phyloP scores from a whole-genome alignment of 106 monocot species.

The Amphibolis antarctica region DNA sequence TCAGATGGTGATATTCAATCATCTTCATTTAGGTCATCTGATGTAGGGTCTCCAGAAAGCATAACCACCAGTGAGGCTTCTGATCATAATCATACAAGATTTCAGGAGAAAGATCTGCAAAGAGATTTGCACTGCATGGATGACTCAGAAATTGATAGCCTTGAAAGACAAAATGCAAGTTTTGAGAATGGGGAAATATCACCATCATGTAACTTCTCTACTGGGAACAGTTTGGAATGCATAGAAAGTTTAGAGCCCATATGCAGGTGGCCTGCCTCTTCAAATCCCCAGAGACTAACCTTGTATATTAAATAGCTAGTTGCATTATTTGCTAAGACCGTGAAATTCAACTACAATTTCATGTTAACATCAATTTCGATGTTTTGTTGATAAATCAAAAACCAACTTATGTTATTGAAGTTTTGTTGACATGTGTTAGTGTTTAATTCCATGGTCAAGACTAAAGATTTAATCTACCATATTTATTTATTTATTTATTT shows the following conservation, averaged over 20 bases:
- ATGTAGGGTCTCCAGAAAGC: conserved; percentile 75
- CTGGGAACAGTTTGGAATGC: conserved; percentile 24
- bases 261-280: conserved; percentile 36
- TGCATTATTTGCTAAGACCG: no score
- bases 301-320: not conserved
- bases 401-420: no score
- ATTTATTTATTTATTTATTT: no score
- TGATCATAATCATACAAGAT: conserved; percentile 54
- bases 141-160: conserved; percentile 85
- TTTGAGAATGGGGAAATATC: conserved; percentile 58
- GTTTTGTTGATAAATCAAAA: no score
- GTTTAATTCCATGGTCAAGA: no score
- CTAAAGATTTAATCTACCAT: no score
- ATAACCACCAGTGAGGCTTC: conserved; percentile 54
- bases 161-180: conserved; percentile 47
- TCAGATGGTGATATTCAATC: conserved; percentile 33
- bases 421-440: no score
- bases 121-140: conserved; percentile 41
- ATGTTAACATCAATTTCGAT: no score
- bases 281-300: not conserved
- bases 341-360: no score
- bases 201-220: conserved; percentile 27
- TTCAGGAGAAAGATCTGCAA: conserved; percentile 51
- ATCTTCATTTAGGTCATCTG: conserved; percentile 32
- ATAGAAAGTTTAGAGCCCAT: conserved; percentile 70